Base-by-base conservation (phyloP, 2,329 filamentous ascomycete species). In the Simplicillium aogashimaense region DNA sequence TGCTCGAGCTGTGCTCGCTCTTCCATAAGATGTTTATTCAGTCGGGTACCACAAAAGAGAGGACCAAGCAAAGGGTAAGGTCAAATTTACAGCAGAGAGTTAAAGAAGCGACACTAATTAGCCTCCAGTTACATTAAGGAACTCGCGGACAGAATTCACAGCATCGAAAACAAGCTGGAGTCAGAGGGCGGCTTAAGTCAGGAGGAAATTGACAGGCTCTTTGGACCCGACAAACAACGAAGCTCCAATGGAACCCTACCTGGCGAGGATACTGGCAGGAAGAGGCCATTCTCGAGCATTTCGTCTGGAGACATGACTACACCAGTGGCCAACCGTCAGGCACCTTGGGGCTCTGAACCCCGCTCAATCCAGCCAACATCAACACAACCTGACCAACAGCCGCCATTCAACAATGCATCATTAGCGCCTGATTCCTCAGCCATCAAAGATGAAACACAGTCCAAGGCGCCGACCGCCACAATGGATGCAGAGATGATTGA, bases 1-100 rank as follows among this genome's bases (percentile, higher is more conserved):
- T 95, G 88, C 53, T 84, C 83, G 3, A 90, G 86, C 53, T 94
- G 88, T 58, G 78, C 80, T 40, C 77, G 86, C 39, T 81, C 85
- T 7, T 75, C 76, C n/a, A 75, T 80, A n/a, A 67, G 70, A 16
- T 95, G 88, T 61, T 73, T 88, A 15, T 95, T 94, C 56, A 94
- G 85, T 59, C 76, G 88, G 38, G 81, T 92, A 40, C 87, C 86
- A 1, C 86, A 92, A 70, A 94, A 92, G 61, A 74, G 86, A 45
- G 87, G 88, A 2, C 87, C 88, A 3, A 92, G 83, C 55, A 95
- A 94, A 73, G 88, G 88, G 72, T 86, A 71, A 52, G 65, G 14
- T 8, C 12, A 7, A 32, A 7, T 5, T 6, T 7, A n/a, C 13
- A 13, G 7, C 20, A 18, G 3, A 9, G 6, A 16, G 25, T n/a